These are phyloP conservation scores for Solanum phureja DNA, from an alignment of 257 asterid species.

Conservation along the genomic window DNA sequence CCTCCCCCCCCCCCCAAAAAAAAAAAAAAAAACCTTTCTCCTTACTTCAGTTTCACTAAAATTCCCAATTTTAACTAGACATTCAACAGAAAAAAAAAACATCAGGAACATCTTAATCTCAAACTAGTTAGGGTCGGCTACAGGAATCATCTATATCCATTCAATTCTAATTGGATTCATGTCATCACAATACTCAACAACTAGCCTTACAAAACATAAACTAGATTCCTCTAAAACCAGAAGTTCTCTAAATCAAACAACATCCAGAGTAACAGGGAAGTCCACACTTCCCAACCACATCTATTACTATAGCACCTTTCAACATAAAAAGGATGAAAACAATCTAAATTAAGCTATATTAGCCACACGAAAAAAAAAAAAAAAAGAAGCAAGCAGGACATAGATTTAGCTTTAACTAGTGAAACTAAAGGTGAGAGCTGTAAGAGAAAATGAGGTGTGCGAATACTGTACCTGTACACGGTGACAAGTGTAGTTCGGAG, in stretches of 20 bases:
- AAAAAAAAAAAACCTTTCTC: background rate
- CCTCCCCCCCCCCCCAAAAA: background rate
- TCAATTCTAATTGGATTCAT: background rate
- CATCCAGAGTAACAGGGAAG: background rate
- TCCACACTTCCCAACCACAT: background rate
- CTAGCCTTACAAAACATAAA: background rate
- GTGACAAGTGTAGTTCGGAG: constrained; percentile 36
- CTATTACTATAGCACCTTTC: background rate
- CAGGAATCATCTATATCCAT: background rate
- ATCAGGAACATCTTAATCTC: background rate
- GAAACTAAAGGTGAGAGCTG: background rate
- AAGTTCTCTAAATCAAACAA: background rate
- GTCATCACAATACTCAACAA: background rate
- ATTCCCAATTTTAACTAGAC: background rate
- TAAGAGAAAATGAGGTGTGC: background rate
- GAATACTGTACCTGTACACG: constrained; percentile 19
- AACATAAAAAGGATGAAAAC: background rate
- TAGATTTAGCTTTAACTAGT: background rate
- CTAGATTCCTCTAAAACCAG: background rate
- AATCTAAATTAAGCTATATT: background rate
- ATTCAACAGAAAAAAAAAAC: background rate
- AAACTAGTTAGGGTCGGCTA: background rate
- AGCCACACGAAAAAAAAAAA: no score
- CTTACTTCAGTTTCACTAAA: background rate
- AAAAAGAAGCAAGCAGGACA: background rate